Base-by-base conservation (phyloP, 2,329 filamentous ascomycete species). In the Colletotrichum sp. region DNA sequence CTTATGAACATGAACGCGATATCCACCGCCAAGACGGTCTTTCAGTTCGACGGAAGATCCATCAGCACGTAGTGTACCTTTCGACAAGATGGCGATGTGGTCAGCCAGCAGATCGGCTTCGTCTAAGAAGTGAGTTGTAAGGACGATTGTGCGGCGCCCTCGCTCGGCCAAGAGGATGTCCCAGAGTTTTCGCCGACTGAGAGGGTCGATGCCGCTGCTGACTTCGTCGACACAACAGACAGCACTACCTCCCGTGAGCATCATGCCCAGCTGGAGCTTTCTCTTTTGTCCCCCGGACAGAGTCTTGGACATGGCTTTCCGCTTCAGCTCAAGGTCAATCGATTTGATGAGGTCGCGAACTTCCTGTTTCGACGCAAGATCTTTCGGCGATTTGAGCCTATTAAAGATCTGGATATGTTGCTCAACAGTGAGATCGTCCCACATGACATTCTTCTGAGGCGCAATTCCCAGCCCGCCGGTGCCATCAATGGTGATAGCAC, bases 221-320 rank as follows among this genome's bases (percentile, higher is more conserved):
- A 98, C 95, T 84, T 98, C 96, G 79, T 98, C 96, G 8, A 98
- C 92, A 80, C 95, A 97, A 85, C 96, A 98, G 1, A 98, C 93
- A 28, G 92, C 92, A 77, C 94, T 96, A 13, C 95, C 96, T 77
- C 96, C 96, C 5, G 95, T 98, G 79, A 98, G 92, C 95, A 98
- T 98, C 92, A 98, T 96, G 7, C 95, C 96, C 4, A 98, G 89
- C 83, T 98, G 96, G 10, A 98, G 89, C 83, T 98, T 98, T 68
- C 96, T 90, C 86, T 98, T 98, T 84, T 98, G 96, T 1, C 96
- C 96, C 10, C 96, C 96, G 4, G 95, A 98, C 0, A 98, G 88
- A 0, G 95, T 98, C 81, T 92, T 93, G 1, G 95, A 91, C 76
- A 89, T 88, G 0, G 96, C 94, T 44, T 92, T 90, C 55, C 92